Conservation (phyloP, 768 basidiomycete species). For the Tephrocybe rancida region DNA sequence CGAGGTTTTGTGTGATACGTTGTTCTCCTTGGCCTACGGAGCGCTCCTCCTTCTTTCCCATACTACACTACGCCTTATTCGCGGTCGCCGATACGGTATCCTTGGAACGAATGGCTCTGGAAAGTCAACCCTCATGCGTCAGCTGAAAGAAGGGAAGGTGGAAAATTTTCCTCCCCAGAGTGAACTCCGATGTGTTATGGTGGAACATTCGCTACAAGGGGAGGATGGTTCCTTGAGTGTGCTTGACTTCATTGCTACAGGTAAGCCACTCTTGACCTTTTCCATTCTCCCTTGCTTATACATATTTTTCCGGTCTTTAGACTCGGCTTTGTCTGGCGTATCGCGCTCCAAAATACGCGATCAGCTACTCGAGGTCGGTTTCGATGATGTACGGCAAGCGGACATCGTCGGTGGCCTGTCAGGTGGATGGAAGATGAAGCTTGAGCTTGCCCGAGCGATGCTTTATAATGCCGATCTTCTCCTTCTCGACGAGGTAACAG, state of each 20-base stretch:
- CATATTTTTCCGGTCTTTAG: slow-evolving; percentile 36
- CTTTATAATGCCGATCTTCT: slow-evolving; percentile 90
- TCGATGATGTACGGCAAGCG: slow-evolving; percentile 82
- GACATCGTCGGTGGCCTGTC: slow-evolving; percentile 89
- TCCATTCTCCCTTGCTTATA: neutral
- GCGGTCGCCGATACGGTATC: slow-evolving; percentile 93
- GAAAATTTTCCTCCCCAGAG: slow-evolving; percentile 94
- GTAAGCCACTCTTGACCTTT: slow-evolving; percentile 39
- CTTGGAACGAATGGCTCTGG: slow-evolving; percentile 96
- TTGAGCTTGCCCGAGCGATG: slow-evolving; percentile 96
- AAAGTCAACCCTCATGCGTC: slow-evolving; percentile 95
- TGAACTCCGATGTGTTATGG: slow-evolving; percentile 90
- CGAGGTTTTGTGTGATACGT: slow-evolving; percentile 87
- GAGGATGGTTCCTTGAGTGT: slow-evolving; percentile 85
- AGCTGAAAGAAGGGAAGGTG: slow-evolving; percentile 91
- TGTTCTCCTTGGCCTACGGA: slow-evolving; percentile 96
- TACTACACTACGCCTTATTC: slow-evolving; percentile 85
- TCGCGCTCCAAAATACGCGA: slow-evolving; percentile 73
- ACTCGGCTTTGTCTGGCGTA: slow-evolving; percentile 65
- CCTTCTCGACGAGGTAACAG: slow-evolving; percentile 77
- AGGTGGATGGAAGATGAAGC: slow-evolving; percentile 99
- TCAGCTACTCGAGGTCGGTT: slow-evolving; percentile 87
- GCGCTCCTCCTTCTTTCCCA: slow-evolving; percentile 93
- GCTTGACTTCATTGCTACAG: slow-evolving; percentile 87
- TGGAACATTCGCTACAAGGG: slow-evolving; percentile 95